These are phyloP conservation scores for Saxispiralis lemnorum DNA, from an alignment of 495 filamentous ascomycete genomes.

Conservation along the genomic window DNA sequence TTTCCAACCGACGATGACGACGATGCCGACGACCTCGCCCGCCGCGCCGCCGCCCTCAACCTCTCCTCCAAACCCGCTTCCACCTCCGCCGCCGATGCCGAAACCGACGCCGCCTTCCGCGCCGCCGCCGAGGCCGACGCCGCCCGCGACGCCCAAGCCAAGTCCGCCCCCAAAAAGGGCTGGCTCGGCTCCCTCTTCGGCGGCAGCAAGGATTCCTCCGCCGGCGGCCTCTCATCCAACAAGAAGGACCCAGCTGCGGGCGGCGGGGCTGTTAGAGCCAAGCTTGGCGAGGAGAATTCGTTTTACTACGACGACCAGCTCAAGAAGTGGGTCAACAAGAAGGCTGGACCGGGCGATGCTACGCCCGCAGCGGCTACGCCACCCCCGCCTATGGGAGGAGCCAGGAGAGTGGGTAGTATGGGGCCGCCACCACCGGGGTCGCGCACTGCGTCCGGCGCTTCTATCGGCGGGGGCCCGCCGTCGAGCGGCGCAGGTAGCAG, in stretches of 20 bases:
- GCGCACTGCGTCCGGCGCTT: neutral
- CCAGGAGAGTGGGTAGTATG: constrained; percentile 1
- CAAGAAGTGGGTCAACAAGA: constrained; percentile 98
- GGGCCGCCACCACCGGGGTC: neutral
- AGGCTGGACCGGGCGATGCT: constrained; percentile 35
- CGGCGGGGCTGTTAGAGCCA: constrained; percentile 61
- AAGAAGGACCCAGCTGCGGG: constrained; percentile 45
- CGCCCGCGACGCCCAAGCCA: constrained; percentile 13
- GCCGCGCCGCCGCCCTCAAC: constrained; percentile 36
- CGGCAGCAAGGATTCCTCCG: constrained; percentile 24
- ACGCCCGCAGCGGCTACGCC: constrained; percentile 19
- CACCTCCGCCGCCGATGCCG: constrained; percentile 29
- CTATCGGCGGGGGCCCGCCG: too few species aligned
- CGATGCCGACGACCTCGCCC: constrained; percentile 46
- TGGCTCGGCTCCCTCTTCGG: constrained; percentile 51
- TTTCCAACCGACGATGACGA: constrained; percentile 54
- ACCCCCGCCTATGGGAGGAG: constrained; percentile 28
- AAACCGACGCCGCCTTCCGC: constrained; percentile 59
- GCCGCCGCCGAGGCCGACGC: constrained; percentile 70
- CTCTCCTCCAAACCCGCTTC: too few species aligned
- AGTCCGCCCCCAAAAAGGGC: constrained; percentile 13
- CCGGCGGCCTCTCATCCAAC: constrained; percentile 49
- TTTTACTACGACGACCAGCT: constrained; percentile 90
- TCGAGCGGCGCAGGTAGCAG: too few species aligned
- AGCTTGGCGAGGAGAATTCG: constrained; percentile 81